Percentiles rank a stretch among this genome's conserved stretches.
Evolutionary conservation across 352 stramenopile genomes (phyloP).

Genomic region (Phytophthora hybrid): DNA sequence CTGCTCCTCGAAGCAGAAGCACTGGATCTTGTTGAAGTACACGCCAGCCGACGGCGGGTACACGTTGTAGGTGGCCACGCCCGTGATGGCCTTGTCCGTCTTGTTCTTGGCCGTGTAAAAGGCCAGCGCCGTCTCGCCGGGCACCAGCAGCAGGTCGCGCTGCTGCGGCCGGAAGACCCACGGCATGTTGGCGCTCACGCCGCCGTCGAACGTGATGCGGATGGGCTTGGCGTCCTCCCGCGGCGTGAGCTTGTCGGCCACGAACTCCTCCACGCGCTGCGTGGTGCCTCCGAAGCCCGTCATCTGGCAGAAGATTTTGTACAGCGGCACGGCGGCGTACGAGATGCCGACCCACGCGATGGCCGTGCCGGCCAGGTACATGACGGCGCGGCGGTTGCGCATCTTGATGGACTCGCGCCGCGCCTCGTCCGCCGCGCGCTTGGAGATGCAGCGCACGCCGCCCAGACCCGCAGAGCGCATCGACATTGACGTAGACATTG

Average conservation of each 20-base stretch:
- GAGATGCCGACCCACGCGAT: constrained; percentile 94
- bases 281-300: constrained; percentile 98
- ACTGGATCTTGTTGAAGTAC: constrained; percentile 99
- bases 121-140: constrained; percentile 97
- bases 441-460: constrained; percentile 54
- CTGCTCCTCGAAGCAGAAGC: constrained; percentile 99
- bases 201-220: constrained; percentile 97
- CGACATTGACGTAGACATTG: constrained; percentile 15
- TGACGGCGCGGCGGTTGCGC: constrained; percentile 91
- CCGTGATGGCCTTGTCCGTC: constrained; percentile 97
- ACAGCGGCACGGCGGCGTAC: constrained; percentile 98
- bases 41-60: constrained; percentile 96
- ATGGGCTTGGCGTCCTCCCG: constrained; percentile 94
- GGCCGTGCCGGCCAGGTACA: constrained; percentile 95
- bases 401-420: constrained; percentile 73
- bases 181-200: constrained; percentile 94
- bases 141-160: constrained; percentile 93
- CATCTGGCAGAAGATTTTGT: constrained; percentile 99
- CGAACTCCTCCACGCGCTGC: constrained; percentile 77
- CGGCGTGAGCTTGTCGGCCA: constrained; percentile 89
- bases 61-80: constrained; percentile 99
- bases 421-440: constrained; percentile 54
- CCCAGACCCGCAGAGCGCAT: constrained; percentile 12
- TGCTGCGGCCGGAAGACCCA: constrained; percentile 98
- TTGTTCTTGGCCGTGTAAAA: constrained; percentile 99